Evolutionary conservation across 2,329 filamentous ascomycete species (phyloP).

Genomic region (Neonectria hederae): DNA sequence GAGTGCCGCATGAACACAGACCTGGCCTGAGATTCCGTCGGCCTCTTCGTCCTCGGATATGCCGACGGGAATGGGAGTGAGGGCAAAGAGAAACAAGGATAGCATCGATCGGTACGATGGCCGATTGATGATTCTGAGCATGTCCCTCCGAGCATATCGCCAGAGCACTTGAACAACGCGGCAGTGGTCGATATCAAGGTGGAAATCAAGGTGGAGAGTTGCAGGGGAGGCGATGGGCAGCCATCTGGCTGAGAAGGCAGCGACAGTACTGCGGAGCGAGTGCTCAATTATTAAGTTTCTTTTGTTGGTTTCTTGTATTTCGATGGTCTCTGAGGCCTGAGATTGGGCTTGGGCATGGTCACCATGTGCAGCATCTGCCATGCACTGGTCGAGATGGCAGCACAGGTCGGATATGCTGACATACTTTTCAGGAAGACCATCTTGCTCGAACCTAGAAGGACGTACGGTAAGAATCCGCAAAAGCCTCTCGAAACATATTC

Average conservation of each 20-base stretch:
- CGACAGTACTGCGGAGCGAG: constrained; percentile 42
- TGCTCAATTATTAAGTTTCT: constrained; percentile 36
- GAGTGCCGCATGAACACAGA: constrained; percentile 52
- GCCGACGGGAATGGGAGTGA: constrained; percentile 52
- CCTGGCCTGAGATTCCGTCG: constrained; percentile 51
- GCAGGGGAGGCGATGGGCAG: constrained; percentile 37
- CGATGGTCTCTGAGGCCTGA: not conserved
- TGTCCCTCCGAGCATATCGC: constrained; percentile 49
- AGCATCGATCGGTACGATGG: constrained; percentile 54
- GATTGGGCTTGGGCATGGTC: constrained; percentile 1
- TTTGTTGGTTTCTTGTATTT: constrained; percentile 23
- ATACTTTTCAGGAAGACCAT: constrained; percentile 41
- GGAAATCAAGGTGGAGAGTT: not conserved
- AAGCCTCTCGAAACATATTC: not conserved
- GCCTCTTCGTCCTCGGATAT: constrained; percentile 53
- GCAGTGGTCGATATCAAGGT: constrained; percentile 22
- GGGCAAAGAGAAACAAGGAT: constrained; percentile 51
- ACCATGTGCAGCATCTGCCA: constrained; percentile 41
- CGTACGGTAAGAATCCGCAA: constrained; percentile 4
- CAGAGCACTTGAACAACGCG: constrained; percentile 42
- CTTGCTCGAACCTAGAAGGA: constrained; percentile 36
- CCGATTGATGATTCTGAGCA: constrained; percentile 53
- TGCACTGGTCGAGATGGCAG: constrained; percentile 47
- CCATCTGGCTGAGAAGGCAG: constrained; percentile 45
- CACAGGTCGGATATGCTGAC: constrained; percentile 46